phyloP scores from a whole-genome alignment of 176 grass and related monocot genomes.

The Triticum urartu region DNA sequence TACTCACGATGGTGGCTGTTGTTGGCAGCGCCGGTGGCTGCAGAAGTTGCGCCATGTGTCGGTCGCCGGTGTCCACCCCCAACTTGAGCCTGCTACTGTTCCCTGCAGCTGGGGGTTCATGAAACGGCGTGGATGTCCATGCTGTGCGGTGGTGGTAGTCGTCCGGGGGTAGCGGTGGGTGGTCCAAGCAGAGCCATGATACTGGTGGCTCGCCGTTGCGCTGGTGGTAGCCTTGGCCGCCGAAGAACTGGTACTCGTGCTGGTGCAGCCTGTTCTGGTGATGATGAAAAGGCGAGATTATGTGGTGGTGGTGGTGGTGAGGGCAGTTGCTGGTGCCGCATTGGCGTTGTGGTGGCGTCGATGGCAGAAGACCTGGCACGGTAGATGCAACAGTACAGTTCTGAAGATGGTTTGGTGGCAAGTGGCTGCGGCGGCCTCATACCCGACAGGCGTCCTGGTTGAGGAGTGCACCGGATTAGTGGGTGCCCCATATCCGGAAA shows the following conservation, averaged over 20 bases:
- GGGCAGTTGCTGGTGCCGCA: neutral
- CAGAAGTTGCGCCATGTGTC: neutral
- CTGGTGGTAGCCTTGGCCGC: neutral
- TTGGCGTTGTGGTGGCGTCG: too few species aligned
- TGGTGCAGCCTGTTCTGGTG: neutral
- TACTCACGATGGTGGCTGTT: constrained; percentile 31
- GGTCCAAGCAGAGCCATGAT: too few species aligned
- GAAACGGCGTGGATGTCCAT: neutral
- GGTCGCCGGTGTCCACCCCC: neutral
- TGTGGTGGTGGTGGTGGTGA: neutral
- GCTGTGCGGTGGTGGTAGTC: neutral
- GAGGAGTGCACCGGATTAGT: too few species aligned
- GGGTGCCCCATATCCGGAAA: too few species aligned
- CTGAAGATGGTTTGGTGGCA: too few species aligned
- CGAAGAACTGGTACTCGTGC: constrained; percentile 29
- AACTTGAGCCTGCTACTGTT: constrained; percentile 11
- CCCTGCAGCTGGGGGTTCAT: neutral
- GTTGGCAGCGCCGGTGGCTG: neutral
- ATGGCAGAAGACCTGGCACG: too few species aligned
- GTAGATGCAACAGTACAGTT: too few species aligned
- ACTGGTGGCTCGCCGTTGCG: too few species aligned
- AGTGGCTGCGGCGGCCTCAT: too few species aligned
- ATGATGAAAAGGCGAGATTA: neutral
- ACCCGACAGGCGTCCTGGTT: too few species aligned
- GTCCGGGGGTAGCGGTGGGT: neutral